Base-by-base conservation (phyloP, 2,329 filamentous ascomycete genomes). In the Diaporthe citri region DNA sequence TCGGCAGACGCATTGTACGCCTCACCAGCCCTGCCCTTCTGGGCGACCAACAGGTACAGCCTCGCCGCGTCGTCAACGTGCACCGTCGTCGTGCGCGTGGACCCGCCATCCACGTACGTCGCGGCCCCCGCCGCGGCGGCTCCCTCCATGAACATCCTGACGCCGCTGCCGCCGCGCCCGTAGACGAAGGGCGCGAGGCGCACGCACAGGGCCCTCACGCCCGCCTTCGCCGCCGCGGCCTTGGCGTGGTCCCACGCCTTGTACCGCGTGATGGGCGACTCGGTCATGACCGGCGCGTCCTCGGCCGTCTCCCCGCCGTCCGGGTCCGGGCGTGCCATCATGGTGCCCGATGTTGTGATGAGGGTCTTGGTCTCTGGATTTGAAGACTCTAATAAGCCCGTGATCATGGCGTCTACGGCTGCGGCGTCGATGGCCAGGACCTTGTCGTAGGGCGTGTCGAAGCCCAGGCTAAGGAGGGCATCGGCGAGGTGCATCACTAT, bases 151-250 rank as follows among this genome's bases (percentile, higher is more conserved):
- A 85, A 80, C 71, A 83, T 76, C n/a, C 74, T 67, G 34, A 86
- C 79, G 36, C 82, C 82, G 73, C 82, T 83, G 13, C 83, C 85
- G 1, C 82, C 85, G 17, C 81, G 81, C 3, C 86, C 87, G 76
- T 88, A 86, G 0, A 88, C 86, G 36, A 80, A 87, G 0, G 85
- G 85, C 4, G 86, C 80, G 0, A 88, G 80, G 0, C 86, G 82
- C 7, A 88, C 79, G 10, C 79, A 76, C 25, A 77, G 80, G 6
- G 85, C 83, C 5, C 79, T 77, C 36, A 88, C 77, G 2, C 83
- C 82, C 12, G 43, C 43, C 51, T 81, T 78, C 8, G 77, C 76
- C 12, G 76, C 77, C 28, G 82, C 79, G 3, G 48, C 52, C 17
- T 84, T 77, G 1, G 82, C 81, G 72, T 86, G 77, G 8, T 69